These are phyloP conservation scores for Neurospora sp. DNA, from an alignment of 2,329 filamentous ascomycete species.

Conservation along the genomic window DNA sequence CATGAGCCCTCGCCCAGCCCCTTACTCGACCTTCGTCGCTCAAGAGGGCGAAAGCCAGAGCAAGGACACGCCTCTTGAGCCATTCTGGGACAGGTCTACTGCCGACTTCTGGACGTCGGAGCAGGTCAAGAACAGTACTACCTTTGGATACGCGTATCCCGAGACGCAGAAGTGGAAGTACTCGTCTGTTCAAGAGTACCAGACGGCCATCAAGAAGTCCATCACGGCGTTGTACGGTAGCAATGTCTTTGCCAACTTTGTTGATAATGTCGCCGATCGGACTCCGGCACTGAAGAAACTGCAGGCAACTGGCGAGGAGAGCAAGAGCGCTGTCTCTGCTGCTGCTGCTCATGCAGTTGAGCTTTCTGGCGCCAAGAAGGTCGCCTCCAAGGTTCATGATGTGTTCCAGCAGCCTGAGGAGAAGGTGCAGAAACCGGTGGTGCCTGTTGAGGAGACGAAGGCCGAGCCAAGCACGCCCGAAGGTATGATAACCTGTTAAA, in stretches of 20 bases:
- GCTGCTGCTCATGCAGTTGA: background rate
- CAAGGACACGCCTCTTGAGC: conserved; percentile 14
- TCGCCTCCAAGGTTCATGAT: background rate
- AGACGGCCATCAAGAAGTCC: conserved; percentile 11
- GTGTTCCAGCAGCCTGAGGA: background rate
- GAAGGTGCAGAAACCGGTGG: background rate
- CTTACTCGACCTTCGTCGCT: conserved; percentile 20
- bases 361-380: background rate
- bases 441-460: background rate
- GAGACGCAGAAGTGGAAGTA: conserved; percentile 19
- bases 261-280: conserved; percentile 7
- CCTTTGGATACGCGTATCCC: conserved; percentile 21
- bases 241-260: conserved; percentile 14
- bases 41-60: conserved; percentile 11
- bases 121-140: conserved; percentile 16
- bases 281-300: background rate
- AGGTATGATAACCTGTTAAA: background rate
- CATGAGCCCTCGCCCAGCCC: conserved; percentile 21
- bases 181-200: conserved; percentile 10
- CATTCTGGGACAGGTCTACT: conserved; percentile 22
- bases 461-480: background rate
- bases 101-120: conserved; percentile 21
- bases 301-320: background rate
- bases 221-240: conserved; percentile 14
- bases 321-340: background rate